Evolutionary conservation across 257 asterid genomes (phyloP).

Genomic region (Solanum chaucha): DNA sequence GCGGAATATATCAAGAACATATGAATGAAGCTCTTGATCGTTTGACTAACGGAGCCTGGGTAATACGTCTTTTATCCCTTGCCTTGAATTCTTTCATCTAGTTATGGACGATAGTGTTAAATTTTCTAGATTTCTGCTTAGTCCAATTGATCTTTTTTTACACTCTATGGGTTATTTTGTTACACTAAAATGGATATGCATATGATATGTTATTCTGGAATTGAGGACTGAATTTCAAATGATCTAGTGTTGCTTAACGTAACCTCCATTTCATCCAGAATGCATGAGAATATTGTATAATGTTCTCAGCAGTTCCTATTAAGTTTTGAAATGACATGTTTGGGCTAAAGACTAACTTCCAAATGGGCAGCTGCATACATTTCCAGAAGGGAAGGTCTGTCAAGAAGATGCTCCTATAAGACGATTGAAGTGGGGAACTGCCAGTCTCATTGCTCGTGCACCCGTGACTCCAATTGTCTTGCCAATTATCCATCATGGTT

Average conservation of each 20-base stretch:
- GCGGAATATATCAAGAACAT: constrained; percentile 92
- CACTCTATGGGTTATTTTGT: neutral
- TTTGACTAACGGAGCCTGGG: constrained; percentile 88
- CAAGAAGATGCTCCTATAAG: constrained; percentile 89
- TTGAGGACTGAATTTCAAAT: neutral
- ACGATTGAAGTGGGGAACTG: constrained; percentile 97
- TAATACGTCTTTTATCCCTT: constrained; percentile 14
- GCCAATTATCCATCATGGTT: constrained; percentile 89
- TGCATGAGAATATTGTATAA: neutral
- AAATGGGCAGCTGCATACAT: constrained; percentile 79
- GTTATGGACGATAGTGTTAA: neutral
- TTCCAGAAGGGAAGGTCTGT: constrained; percentile 96
- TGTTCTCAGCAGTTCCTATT: neutral
- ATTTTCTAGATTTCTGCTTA: neutral
- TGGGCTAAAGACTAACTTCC: neutral
- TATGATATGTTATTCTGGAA: neutral
- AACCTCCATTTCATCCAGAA: neutral
- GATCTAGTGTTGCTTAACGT: neutral
- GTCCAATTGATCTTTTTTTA: neutral
- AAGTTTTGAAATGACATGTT: neutral
- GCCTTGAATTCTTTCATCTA: neutral
- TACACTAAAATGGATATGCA: neutral
- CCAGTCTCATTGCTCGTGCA: constrained; percentile 94
- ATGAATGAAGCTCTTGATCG: constrained; percentile 94
- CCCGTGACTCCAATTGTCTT: constrained; percentile 88